These are phyloP conservation scores for Lactarius tabidus DNA, from an alignment of 768 basidiomycete genomes.

Conservation along the genomic window DNA sequence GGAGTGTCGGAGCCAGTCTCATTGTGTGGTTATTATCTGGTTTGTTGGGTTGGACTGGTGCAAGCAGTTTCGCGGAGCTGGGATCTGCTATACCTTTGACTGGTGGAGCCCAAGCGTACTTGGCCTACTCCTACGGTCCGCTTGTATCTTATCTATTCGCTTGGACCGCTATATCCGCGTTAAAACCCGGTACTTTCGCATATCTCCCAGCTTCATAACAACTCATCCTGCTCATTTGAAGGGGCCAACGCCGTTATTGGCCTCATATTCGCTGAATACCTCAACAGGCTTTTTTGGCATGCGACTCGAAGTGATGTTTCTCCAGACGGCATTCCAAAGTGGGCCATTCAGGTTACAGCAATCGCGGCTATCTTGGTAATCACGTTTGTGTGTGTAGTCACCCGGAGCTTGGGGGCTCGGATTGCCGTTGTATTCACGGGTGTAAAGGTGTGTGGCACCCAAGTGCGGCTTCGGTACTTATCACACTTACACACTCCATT, in stretches of 20 bases:
- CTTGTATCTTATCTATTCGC: conserved; percentile 87
- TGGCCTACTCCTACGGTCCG: conserved; percentile 85
- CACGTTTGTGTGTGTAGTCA: conserved; percentile 72
- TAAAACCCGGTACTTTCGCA: conserved; percentile 64
- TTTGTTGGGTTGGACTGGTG: conserved; percentile 90
- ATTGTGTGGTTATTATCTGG: conserved; percentile 82
- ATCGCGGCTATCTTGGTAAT: conserved; percentile 66
- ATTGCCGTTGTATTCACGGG: conserved; percentile 84
- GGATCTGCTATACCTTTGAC: conserved; percentile 82
- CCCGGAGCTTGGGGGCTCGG: conserved; percentile 72
- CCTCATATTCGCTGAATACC: conserved; percentile 88
- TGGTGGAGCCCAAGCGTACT: conserved; percentile 70
- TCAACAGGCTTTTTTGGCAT: conserved; percentile 86
- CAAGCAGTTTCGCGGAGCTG: conserved; percentile 89
- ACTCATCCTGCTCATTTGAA: conserved; percentile 28
- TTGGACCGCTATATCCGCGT: conserved; percentile 88
- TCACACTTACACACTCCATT: not conserved
- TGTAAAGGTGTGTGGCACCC: conserved; percentile 61
- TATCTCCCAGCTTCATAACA: not conserved
- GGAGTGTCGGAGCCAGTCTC: conserved; percentile 87
- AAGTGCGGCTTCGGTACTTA: no score
- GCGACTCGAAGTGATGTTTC: conserved; percentile 65
- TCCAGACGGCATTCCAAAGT: conserved; percentile 77
- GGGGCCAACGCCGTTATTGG: conserved; percentile 81
- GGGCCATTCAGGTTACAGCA: conserved; percentile 89